phyloP scores from a whole-genome alignment of 2,329 filamentous ascomycete genomes.

The Rhynchosporium secalis region DNA sequence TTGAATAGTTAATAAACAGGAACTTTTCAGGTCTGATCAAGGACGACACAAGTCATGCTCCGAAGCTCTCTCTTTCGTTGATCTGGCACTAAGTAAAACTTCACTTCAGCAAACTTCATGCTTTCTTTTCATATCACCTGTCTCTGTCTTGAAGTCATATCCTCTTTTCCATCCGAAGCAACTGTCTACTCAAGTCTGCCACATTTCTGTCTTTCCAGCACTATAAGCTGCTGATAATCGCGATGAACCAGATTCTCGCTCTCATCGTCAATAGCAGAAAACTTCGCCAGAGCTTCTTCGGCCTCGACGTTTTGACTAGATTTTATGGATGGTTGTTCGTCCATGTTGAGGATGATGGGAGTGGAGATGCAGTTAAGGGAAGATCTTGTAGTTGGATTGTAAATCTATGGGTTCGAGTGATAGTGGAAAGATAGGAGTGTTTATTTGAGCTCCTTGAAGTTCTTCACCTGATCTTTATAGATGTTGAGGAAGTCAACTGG shows the following conservation, averaged over 20 bases:
- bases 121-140: background rate
- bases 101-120: background rate
- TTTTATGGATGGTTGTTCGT: background rate
- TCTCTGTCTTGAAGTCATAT: background rate
- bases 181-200: background rate
- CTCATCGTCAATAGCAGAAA: background rate
- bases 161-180: background rate
- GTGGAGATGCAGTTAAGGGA: background rate
- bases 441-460: background rate
- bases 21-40: no score
- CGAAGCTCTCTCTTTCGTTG: no score
- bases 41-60: no score
- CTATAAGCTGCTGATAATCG: slow-evolving; percentile 7
- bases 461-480: slow-evolving; percentile 1
- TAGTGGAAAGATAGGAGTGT: background rate
- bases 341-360: slow-evolving; percentile 11
- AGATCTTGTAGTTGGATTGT: background rate
- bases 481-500: slow-evolving; percentile 9
- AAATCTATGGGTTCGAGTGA: background rate
- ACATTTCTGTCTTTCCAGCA: background rate
- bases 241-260: background rate
- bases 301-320: slow-evolving; percentile 26
- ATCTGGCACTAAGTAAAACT: no score
- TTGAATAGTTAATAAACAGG: no score
- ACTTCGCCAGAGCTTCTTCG: slow-evolving; percentile 8